Evolutionary conservation across 352 stramenopile species (phyloP).

Genomic region (Phytophthora foliorum): DNA sequence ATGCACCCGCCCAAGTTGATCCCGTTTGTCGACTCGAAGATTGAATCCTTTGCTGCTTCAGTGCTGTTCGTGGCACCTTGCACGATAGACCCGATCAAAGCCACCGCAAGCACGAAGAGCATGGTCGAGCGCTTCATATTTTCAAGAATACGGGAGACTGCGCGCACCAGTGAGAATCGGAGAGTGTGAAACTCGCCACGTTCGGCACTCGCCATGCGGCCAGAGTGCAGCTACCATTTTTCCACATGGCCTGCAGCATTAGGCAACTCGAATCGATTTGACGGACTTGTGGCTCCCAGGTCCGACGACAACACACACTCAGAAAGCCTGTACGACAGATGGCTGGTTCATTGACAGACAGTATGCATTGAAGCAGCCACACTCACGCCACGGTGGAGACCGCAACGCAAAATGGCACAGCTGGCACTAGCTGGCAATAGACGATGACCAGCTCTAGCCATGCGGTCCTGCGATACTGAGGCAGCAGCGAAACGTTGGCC

Average conservation of each 20-base stretch:
- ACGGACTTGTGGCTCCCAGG: constrained; percentile 18
- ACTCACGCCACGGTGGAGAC: background rate
- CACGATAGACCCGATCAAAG: constrained; percentile 17
- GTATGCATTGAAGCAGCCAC: background rate
- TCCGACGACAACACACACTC: constrained; percentile 19
- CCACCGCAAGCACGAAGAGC: constrained; percentile 23
- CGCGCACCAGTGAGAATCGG: constrained; percentile 17
- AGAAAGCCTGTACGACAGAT: constrained; percentile 20
- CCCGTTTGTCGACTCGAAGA: constrained; percentile 40
- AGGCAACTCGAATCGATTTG: constrained; percentile 7
- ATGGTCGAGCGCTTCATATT: constrained; percentile 25
- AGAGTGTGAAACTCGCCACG: constrained; percentile 14
- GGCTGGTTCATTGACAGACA: constrained; percentile 19
- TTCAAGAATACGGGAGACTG: background rate
- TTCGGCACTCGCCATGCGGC: constrained; percentile 25
- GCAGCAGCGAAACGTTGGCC: constrained; percentile 3
- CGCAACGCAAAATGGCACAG: constrained; percentile 28
- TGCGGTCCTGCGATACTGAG: constrained; percentile 24
- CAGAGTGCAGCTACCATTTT: constrained; percentile 29
- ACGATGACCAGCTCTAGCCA: constrained; percentile 21
- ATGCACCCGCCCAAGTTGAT: constrained; percentile 35
- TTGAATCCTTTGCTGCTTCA: constrained; percentile 27
- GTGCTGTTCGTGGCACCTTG: constrained; percentile 19
- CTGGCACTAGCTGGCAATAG: constrained; percentile 13
- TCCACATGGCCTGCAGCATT: constrained; percentile 28